Conservation (phyloP, 2,329 filamentous ascomycete genomes). For the Pseudopyrenochaeta lycopersici region DNA sequence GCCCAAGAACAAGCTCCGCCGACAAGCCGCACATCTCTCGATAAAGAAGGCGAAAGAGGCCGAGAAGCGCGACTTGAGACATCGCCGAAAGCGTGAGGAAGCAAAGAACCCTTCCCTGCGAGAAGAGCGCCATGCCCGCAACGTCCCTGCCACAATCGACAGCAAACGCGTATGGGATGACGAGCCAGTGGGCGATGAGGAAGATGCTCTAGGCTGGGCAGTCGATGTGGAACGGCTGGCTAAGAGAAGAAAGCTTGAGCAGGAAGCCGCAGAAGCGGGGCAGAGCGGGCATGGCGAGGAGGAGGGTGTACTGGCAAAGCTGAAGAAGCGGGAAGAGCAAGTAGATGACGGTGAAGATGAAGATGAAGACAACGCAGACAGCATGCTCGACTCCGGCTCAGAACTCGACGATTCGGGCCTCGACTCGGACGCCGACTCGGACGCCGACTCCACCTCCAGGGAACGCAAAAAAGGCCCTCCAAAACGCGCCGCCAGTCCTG, state of each 20-base stretch:
- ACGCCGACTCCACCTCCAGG: slow-evolving; percentile 53
- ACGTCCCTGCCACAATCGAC: slow-evolving; percentile 68
- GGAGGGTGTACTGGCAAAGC: slow-evolving; percentile 44
- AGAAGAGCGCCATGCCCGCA: slow-evolving; percentile 76
- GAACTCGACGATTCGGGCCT: slow-evolving; percentile 56
- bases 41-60: slow-evolving; percentile 81
- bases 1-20: slow-evolving; percentile 79
- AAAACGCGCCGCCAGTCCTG: slow-evolving; percentile 64
- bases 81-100: slow-evolving; percentile 84
- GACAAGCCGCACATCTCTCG: slow-evolving; percentile 80
- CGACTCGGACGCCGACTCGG: slow-evolving; percentile 53
- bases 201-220: slow-evolving; percentile 54
- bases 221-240: slow-evolving; percentile 56
- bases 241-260: slow-evolving; percentile 55
- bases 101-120: slow-evolving; percentile 80
- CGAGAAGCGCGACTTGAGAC: slow-evolving; percentile 77
- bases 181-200: slow-evolving; percentile 56
- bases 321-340: slow-evolving; percentile 42
- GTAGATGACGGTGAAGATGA: slow-evolving; percentile 24
- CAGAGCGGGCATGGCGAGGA: slow-evolving; percentile 25
- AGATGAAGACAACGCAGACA: slow-evolving; percentile 59
- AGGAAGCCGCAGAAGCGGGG: slow-evolving; percentile 41
- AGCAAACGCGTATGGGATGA: slow-evolving; percentile 81
- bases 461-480: slow-evolving; percentile 51
- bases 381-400: slow-evolving; percentile 72